Evolutionary conservation across 225 moss, liverwort and hornwort species (phyloP), one percentile per base, ranked within the genome.

Genomic region (Physcomitrellopsis africana): DNA sequence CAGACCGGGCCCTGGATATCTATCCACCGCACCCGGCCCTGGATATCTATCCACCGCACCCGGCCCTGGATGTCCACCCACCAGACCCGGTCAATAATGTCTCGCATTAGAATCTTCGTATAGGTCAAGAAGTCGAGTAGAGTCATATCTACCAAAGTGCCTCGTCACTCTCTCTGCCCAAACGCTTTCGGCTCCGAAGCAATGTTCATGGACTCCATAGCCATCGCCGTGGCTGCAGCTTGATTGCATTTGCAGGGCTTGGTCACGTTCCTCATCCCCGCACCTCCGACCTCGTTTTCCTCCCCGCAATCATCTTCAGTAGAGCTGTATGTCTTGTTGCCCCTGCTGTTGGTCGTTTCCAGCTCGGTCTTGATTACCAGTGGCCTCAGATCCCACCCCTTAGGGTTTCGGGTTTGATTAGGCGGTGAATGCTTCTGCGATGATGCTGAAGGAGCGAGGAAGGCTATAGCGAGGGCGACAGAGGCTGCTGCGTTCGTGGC

Each of bases 401-500:
- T 81, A 84, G 84, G 84, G 84, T 84, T 84, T 84, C 65, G 77
- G 37, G 19, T 9, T 26, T 11, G 13, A 37, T 54, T 9, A 53
- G 43, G 27, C 1, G 22, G 41, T 42, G 62, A 51, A 62, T 72
- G 60, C 51, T 51, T 51, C 49, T 26, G 51, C 10, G 63, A 53
- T 73, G 53, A 60, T 37, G 45, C 10, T 69, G 51, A 42, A 51
- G 69, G 1, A 71, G 75, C 73, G 80, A 72, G 58, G 57, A 53
- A 43, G 45, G 51, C 44, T 68, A n/a, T 1, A 51, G 74, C 14
- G 32, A 13, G 57, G 10, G 1, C 32, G 32, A 37, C 41, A 9
- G 61, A 61, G 32, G 7, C 2, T 37, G 0, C 2, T 37, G 64
- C 11, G 46, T 29, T 0, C 19, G 18, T 46, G 26, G 69, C 3